Evolutionary conservation across 169 alveolate species (phyloP).

Genomic region (Pseudocohnilembus persalinus): DNA sequence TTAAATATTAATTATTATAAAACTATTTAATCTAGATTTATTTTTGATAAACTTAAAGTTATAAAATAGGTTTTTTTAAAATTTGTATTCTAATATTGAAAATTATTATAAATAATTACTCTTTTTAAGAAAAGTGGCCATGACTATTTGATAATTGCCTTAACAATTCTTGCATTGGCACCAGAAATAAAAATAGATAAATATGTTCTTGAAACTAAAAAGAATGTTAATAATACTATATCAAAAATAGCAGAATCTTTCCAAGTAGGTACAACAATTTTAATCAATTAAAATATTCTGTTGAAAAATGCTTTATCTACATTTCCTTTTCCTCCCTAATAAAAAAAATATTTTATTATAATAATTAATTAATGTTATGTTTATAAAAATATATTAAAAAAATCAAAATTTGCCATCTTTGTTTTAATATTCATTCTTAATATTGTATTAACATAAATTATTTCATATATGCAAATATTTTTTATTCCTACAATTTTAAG

Average conservation of each 20-base stretch:
- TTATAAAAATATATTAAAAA: no score
- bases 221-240: conserved; percentile 58
- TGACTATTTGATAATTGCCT: conserved; percentile 74
- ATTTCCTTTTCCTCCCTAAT: conserved; percentile 56
- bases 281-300: conserved; percentile 50
- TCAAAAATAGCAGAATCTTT: conserved; percentile 51
- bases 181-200: conserved; percentile 80
- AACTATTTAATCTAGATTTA: no score
- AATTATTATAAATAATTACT: conserved; percentile 24
- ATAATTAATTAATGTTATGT: no score
- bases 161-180: conserved; percentile 81
- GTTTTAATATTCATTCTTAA: no score
- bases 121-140: conserved; percentile 60
- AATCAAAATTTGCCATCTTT: no score
- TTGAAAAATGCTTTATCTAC: conserved; percentile 67
- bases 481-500: no score
- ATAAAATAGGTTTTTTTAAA: background rate
- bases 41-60: conserved; percentile 1
- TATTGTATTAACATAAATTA: no score
- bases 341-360: no score
- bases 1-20: no score
- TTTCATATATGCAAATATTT: no score
- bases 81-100: background rate
- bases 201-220: conserved; percentile 74
- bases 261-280: conserved; percentile 70